phyloP scores from a whole-genome alignment of 345 rosid genomes.

The Ricinus communis region DNA sequence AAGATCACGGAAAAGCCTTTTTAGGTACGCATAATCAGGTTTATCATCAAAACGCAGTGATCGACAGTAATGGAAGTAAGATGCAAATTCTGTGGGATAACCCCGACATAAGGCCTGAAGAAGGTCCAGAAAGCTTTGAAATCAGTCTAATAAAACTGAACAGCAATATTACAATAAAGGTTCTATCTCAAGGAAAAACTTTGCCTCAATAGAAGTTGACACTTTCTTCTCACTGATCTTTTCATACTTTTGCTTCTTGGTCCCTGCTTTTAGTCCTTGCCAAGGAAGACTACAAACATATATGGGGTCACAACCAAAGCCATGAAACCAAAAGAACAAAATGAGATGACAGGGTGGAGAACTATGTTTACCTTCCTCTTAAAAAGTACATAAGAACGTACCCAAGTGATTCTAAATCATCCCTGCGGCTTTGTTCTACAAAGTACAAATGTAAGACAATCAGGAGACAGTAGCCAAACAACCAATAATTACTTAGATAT shows the following conservation, averaged over 20 bases:
- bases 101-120: conserved; percentile 75
- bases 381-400: conserved; percentile 88
- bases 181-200: neutral
- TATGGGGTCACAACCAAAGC: conserved; percentile 20
- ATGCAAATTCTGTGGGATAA: conserved; percentile 88
- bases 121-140: conserved; percentile 14
- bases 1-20: conserved; percentile 85
- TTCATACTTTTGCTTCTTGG: conserved; percentile 89
- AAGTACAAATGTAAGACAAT: neutral
- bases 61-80: conserved; percentile 88
- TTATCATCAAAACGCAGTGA: conserved; percentile 84
- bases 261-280: conserved; percentile 94
- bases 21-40: conserved; percentile 88
- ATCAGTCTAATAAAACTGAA: conserved; percentile 16
- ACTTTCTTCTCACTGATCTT: conserved; percentile 91
- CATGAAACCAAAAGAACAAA: neutral
- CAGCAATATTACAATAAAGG: conserved; percentile 14
- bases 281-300: conserved; percentile 72
- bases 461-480: conserved; percentile 2
- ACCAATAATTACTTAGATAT: neutral
- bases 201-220: conserved; percentile 83
- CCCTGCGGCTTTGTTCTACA: conserved; percentile 94
- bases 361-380: conserved; percentile 67
- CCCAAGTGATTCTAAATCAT: conserved; percentile 94
- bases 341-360: conserved; percentile 7